Evolutionary conservation across 78 protist species (phyloP), one percentile per base, ranked within the genome.

Genomic region (Dictyostelium intermedium): DNA sequence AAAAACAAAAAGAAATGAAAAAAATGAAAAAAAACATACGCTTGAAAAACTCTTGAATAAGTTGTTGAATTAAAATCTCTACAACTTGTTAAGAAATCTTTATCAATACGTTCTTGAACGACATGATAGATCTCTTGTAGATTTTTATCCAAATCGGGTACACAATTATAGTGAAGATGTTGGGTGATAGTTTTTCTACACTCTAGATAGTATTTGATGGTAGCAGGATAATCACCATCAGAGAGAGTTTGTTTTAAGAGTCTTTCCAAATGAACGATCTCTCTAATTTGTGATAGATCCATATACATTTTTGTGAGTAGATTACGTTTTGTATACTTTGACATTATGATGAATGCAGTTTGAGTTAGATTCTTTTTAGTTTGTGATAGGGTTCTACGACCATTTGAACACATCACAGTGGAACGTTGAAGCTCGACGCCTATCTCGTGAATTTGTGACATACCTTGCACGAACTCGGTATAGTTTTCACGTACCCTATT

Each of bases 381-480:
- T 23, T 79, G 80, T 6, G 91, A 41, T 16, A 92, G 30, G 0
- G 91, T 92, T 39, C 92, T 25, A 60, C 96, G 79, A 27, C 96
- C 85, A 18, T 30, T 77, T 18, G 91, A 18, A 30, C 86, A 83
- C 83, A 92, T 86, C 0, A 82, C 91, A 1, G 92, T 86, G 2
- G 83, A 61, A 27, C 83, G 69, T 72, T 92, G 93, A 23, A 92
- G 69, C 35, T 92, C 96, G 1, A 70, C 84, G 18, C 96, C 96
- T 16, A 92, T 80, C 27, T 92, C 96, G 41, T 92, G 96, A 78
- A 92, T 92, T 72, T 92, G 96, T 61, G 96, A 79, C 96, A 92
- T 92, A 16, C 96, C 96, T 41, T 92, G 86, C 0, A 92, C 96
- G 30, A 92, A 92, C n/a, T 85, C 96, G 16, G 82, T 84, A 41